A percentile compares a stretch with the other conserved stretches of the same genome.
phyloP scores from a whole-genome alignment of 148 eudicot genomes.

The Camellia sinensis region DNA sequence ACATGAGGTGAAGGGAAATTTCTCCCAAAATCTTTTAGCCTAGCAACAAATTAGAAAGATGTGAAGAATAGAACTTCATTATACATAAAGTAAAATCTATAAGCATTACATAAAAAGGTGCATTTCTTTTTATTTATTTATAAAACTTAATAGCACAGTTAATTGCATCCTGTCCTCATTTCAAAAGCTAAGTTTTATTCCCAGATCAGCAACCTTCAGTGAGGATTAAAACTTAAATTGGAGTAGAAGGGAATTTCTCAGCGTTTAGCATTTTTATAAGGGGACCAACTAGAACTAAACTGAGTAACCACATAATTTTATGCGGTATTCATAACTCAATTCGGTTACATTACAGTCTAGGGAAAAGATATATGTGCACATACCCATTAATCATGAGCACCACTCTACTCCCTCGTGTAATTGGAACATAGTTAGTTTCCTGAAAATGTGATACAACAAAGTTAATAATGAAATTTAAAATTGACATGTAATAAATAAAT shows the following conservation, averaged over 20 bases:
- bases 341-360: background rate
- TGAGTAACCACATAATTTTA: background rate
- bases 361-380: constrained; percentile 19
- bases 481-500: background rate
- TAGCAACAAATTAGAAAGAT: too few species aligned
- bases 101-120: background rate
- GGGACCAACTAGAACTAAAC: background rate
- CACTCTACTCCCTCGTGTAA: constrained; percentile 81
- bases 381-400: constrained; percentile 95
- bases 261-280: background rate
- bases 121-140: background rate
- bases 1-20: too few species aligned
- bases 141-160: background rate
- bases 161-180: background rate
- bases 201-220: constrained; percentile 8
- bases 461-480: constrained; percentile 5
- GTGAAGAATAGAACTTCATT: too few species aligned
- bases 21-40: too few species aligned
- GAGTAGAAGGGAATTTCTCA: background rate
- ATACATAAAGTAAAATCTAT: background rate
- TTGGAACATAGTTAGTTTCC: constrained; percentile 88
- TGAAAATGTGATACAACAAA: constrained; percentile 28
- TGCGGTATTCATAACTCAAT: background rate
- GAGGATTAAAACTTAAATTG: background rate
- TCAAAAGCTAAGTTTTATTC: background rate